Conservation (phyloP, 148 eudicot genomes). For the Polygonum aviculare region DNA sequence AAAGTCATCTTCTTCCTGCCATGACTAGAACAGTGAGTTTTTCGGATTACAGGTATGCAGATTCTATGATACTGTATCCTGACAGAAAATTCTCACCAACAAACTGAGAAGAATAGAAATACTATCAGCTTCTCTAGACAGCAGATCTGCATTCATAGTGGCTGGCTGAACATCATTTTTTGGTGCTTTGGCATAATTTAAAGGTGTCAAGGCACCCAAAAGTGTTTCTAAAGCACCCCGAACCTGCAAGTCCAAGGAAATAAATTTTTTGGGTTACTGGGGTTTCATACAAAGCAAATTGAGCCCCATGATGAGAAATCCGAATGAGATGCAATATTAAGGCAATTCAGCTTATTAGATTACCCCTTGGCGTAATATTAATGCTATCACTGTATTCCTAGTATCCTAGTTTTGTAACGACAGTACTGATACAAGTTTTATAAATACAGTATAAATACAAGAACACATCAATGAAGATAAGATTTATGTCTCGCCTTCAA, state of each 20-base stretch:
- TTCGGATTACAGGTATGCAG: neutral
- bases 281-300: neutral
- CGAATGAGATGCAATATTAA: neutral
- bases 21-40: conserved; percentile 11
- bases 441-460: neutral
- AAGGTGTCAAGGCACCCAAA: conserved; percentile 81
- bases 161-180: conserved; percentile 78
- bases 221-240: conserved; percentile 98
- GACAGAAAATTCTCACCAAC: conserved; percentile 47
- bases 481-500: neutral
- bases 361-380: no score
- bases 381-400: neutral
- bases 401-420: neutral
- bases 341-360: neutral
- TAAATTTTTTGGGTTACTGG: neutral
- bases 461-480: neutral
- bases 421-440: neutral
- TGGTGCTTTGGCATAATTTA: conserved; percentile 52
- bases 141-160: conserved; percentile 82
- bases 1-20: conserved; percentile 93
- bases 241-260: conserved; percentile 41
- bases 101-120: conserved; percentile 82
- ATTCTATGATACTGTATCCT: neutral
- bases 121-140: conserved; percentile 85
- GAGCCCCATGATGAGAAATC: neutral